Evolutionary conservation across 148 eudicot genomes (phyloP), one percentile per base, ranked within the genome.

Genomic region (Polygonum aviculare): DNA sequence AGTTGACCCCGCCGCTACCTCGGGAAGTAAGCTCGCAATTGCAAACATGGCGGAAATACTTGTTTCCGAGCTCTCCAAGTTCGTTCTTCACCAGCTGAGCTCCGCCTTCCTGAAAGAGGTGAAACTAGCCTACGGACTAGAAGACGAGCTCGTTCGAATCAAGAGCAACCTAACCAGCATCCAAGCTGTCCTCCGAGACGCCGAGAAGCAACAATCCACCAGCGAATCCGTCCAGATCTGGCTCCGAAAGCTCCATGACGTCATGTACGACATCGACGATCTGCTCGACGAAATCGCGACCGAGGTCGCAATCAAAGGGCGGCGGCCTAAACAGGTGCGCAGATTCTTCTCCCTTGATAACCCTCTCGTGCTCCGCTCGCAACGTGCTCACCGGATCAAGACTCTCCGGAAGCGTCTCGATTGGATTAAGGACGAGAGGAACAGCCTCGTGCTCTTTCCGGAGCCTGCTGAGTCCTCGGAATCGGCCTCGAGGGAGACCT

Each of bases 251-350:
- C 83, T 81, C 48, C 44, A 77, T 52, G 80, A 49, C 7, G 35
- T 78, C 57, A 33, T 81, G 49, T 77, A 80, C 18, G 79, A 60
- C 21, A 75, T 70, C 16, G 82, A 81, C 38, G 80, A 77, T 12
- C 36, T 77, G 3, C 47, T 81, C 10, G 83, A 81, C 9, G 74
- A 77, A 1, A 65, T 77, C 11, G 49, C 16, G 3, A 21, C 71
- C 12, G 41, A 31, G 11, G 71, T 31, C 71, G 12, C 71, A 12
- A 31, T 67, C 41, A 67, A 63, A 74, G 50, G 12, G 33, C 38
- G 12, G 48, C 40, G 12, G 18, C 41, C 62, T 35, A 51, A 62
- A 26, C 49, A 48, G 79, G 82, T 76, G n/a, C 41, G 78, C 3
- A n/a, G 11, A 10, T 77, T 80, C 76, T 80, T 80, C 59, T 75